Evolutionary conservation across 2,329 filamentous ascomycete species (phyloP), one percentile per base, ranked within the genome.

Genomic region (Cladosporium colombiae): DNA sequence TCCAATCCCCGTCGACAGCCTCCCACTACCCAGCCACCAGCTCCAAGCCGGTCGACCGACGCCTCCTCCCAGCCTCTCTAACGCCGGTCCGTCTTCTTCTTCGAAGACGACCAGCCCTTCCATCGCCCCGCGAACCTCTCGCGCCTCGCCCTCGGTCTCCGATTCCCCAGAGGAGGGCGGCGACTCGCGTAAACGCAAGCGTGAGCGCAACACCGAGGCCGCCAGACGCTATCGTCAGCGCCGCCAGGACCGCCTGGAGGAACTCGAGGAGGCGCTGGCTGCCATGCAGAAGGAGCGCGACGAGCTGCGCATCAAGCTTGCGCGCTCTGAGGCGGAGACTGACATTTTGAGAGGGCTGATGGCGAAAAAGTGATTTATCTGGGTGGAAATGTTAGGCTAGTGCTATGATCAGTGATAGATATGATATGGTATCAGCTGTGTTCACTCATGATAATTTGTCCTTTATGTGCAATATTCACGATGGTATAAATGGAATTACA

Each of bases 191-290:
- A 66, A 71, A 31, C 66, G 31, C 72, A 90, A 90, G 76, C 87
- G 89, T 31, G 85, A 86, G 68, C 84, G 86, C 68, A 91, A 91
- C 76, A 91, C 88, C 16, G 82, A 90, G 68, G 89, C 89, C n/a
- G 89, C 89, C 33, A 84, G 88, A 68, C 88, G 89, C 68, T 91
- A 90, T 74, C 86, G 89, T 29, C 88, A 91, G 75, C 89, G 89
- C 75, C 86, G 88, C 55, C 82, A 91, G 37, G 88, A 91, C 71
- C 86, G 88, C 68, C 85, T 90, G 75, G 78, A 78, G 29, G 84
- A 86, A 67, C 81, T 91, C 35, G 88, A 91, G 75, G 76, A 78
- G 10, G 83, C 85, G 23, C 78, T 91, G 50, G 83, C 83, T 56
- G 81, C 84, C 52, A 83, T 88, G 73, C 85, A 84, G 66, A 76